Conservation (phyloP, 1,284 basidiomycete genomes). For the Puccinia triticina region DNA sequence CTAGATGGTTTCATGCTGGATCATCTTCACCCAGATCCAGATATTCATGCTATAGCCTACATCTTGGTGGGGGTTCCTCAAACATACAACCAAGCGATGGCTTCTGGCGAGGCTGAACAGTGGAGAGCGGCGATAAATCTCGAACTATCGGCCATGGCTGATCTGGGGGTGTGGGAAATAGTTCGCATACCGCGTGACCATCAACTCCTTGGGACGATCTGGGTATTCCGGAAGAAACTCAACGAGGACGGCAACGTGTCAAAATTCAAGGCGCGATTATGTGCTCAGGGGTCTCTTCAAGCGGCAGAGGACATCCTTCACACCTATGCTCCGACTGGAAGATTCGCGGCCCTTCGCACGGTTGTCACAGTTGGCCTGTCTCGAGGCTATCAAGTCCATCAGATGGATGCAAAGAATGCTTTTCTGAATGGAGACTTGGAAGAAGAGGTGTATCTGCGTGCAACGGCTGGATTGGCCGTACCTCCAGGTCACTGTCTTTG, state of each 20-base stretch:
- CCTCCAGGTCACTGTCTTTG: not conserved
- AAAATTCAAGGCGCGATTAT: conserved; percentile 1
- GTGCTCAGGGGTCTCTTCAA: not conserved
- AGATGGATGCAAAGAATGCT: not conserved
- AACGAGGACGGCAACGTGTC: not conserved
- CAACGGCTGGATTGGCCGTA: not conserved
- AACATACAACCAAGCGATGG: conserved; percentile 12
- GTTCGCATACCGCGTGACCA: not conserved
- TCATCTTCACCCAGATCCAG: not conserved
- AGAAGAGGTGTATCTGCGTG: not conserved
- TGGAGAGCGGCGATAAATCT: not conserved
- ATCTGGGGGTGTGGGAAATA: not conserved
- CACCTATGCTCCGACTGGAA: conserved; percentile 1
- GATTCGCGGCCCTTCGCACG: not conserved
- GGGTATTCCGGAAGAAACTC: conserved; percentile 7
- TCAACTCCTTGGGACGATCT: not conserved
- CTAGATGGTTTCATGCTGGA: not conserved
- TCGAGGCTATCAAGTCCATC: too few species aligned
- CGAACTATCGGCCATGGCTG: not conserved
- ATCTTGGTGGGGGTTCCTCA: not conserved
- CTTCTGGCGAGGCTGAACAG: not conserved
- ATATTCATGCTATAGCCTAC: not conserved
- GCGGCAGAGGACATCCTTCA: not conserved
- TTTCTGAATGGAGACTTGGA: conserved; percentile 2
- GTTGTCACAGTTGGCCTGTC: not conserved